Conservation (phyloP, 768 basidiomycete species). For the Pisolithus tinctorius region DNA sequence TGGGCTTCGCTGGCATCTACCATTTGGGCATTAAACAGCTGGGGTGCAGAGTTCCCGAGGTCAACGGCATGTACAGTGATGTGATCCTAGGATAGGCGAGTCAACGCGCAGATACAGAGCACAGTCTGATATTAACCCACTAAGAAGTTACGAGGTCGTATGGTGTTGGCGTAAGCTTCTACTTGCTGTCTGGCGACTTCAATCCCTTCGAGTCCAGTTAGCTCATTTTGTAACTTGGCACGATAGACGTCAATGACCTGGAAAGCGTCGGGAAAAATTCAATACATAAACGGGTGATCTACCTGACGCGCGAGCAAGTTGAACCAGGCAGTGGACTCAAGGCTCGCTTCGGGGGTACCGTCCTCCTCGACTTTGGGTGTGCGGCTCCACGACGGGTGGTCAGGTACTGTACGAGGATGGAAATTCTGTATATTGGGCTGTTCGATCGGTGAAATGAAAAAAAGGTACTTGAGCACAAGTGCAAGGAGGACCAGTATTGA, state of each 20-base stretch:
- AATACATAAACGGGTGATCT: slow-evolving; percentile 12
- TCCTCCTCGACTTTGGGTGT: slow-evolving; percentile 13
- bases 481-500: slow-evolving; percentile 74
- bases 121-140: slow-evolving; percentile 32
- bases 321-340: slow-evolving; percentile 88
- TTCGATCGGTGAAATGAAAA: slow-evolving; percentile 72
- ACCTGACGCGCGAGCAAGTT: slow-evolving; percentile 83
- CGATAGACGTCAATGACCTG: slow-evolving; percentile 71
- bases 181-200: slow-evolving; percentile 75
- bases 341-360: slow-evolving; percentile 13
- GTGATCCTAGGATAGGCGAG: slow-evolving; percentile 52
- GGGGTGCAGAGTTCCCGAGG: slow-evolving; percentile 76
- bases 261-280: not conserved
- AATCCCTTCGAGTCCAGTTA: slow-evolving; percentile 68
- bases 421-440: slow-evolving; percentile 51
- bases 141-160: slow-evolving; percentile 63
- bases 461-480: slow-evolving; percentile 89
- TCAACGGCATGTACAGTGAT: slow-evolving; percentile 83
- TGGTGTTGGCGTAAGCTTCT: slow-evolving; percentile 75
- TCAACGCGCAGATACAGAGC: slow-evolving; percentile 2
- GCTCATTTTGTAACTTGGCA: slow-evolving; percentile 65
- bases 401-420: slow-evolving; percentile 50
- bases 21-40: slow-evolving; percentile 63
- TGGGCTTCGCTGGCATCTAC: slow-evolving; percentile 10
- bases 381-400: slow-evolving; percentile 36